Evolutionary conservation across 2,329 filamentous ascomycete genomes (phyloP).

Genomic region (Graphium sp.): DNA sequence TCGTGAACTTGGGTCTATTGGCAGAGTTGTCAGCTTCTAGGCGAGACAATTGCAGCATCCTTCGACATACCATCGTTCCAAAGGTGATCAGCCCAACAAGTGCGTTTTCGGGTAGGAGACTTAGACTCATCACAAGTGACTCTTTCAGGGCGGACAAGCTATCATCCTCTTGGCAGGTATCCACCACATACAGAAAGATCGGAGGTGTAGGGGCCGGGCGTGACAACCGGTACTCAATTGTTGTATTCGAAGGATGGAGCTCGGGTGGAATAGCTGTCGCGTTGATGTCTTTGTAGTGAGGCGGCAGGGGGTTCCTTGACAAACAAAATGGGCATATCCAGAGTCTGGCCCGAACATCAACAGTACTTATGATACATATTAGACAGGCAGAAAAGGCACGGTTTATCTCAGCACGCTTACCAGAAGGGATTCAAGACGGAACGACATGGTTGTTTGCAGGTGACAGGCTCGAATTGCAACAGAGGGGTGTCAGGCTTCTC

Average conservation of each 20-base stretch:
- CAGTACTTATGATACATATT: conserved; percentile 36
- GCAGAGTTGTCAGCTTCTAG: conserved; percentile 11
- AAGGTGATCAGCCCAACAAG: conserved; percentile 73
- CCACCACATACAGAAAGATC: conserved; percentile 76
- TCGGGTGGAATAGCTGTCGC: conserved; percentile 69
- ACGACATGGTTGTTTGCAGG: conserved; percentile 90
- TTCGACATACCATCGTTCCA: conserved; percentile 70
- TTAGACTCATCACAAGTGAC: conserved; percentile 73
- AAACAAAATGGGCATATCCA: conserved; percentile 87
- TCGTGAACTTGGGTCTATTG: conserved; percentile 81
- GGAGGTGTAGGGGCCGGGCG: conserved; percentile 71
- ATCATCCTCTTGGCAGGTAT: conserved; percentile 79
- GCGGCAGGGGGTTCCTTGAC: conserved; percentile 65
- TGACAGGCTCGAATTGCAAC: conserved; percentile 89
- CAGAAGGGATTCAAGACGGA: conserved; percentile 95
- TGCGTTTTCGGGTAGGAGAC: conserved; percentile 64
- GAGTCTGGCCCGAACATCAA: conserved; percentile 66
- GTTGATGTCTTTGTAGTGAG: conserved; percentile 83
- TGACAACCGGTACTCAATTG: conserved; percentile 75
- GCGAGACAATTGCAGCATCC: no score
- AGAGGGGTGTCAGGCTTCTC: conserved; percentile 82
- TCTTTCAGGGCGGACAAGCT: conserved; percentile 71
- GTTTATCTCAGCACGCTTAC: conserved; percentile 31
- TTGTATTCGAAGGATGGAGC: conserved; percentile 66
- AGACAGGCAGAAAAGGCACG: not conserved